phyloP scores from a whole-genome alignment of 148 eudicot genomes.

The Chenopodium suecicum region DNA sequence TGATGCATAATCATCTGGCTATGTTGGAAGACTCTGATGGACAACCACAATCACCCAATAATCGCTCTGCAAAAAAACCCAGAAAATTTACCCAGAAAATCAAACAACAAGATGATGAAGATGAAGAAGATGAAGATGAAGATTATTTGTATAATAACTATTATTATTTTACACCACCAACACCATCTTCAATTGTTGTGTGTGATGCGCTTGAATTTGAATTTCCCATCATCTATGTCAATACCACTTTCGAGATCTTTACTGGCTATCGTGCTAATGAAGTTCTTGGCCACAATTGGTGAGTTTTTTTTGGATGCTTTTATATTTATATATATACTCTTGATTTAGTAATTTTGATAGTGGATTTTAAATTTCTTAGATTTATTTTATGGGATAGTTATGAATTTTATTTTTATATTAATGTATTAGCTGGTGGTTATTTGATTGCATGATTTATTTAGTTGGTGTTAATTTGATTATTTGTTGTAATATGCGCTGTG shows the following conservation, averaged over 20 bases:
- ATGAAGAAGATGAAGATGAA: conserved; percentile 23
- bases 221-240: conserved; percentile 78
- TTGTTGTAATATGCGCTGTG: not conserved
- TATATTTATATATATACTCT: not conserved
- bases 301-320: not conserved
- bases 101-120: conserved; percentile 4
- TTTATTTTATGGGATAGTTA: too few relatives aligned
- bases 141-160: conserved; percentile 17
- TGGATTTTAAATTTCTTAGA: too few relatives aligned
- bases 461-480: not conserved
- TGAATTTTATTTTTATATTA: not conserved
- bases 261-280: conserved; percentile 82
- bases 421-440: not conserved
- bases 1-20: conserved; percentile 26
- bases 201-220: conserved; percentile 77
- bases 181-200: conserved; percentile 68
- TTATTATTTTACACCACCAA: conserved; percentile 32
- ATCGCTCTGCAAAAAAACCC: conserved; percentile 44
- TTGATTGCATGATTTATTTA: not conserved
- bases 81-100: conserved; percentile 35
- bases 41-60: conserved; percentile 13
- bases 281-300: conserved; percentile 87
- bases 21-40: conserved; percentile 12
- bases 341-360: not conserved
- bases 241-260: conserved; percentile 58